phyloP scores from a whole-genome alignment of 2,329 filamentous ascomycete genomes.

The Lachnellula hyalina region DNA sequence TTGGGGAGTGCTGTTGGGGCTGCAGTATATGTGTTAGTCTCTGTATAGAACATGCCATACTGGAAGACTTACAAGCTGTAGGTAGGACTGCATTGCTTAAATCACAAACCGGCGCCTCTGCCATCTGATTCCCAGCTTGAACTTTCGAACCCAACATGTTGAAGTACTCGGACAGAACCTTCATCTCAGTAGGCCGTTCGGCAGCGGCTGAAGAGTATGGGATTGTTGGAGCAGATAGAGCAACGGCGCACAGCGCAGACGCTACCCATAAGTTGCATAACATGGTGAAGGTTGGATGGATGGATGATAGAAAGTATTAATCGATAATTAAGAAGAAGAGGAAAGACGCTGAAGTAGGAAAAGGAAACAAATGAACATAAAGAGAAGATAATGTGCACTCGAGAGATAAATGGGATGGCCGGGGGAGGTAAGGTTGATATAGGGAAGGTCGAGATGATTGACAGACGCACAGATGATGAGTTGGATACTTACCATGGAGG shows the following conservation, averaged over 20 bases:
- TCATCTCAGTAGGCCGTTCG: constrained; percentile 22
- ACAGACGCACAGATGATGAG: constrained; percentile 13
- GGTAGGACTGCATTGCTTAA: constrained; percentile 49
- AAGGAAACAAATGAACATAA: constrained; percentile 9
- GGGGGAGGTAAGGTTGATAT: constrained; percentile 2
- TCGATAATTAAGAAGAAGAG: background rate
- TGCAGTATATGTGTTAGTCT: constrained; percentile 26
- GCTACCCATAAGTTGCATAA: constrained; percentile 43
- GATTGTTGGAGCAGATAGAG: constrained; percentile 30
- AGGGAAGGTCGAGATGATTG: background rate
- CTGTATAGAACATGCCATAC: background rate
- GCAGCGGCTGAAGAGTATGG: constrained; percentile 18
- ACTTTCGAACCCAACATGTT: constrained; percentile 53
- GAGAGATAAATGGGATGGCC: constrained; percentile 5
- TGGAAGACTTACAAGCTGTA: constrained; percentile 37
- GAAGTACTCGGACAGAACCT: constrained; percentile 55
- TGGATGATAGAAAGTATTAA: constrained; percentile 8
- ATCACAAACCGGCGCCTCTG: constrained; percentile 46
- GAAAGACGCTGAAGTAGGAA: background rate
- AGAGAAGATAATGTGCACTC: constrained; percentile 6
- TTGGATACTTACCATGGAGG: constrained; percentile 15
- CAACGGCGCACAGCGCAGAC: constrained; percentile 43
- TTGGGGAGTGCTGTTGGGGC: constrained; percentile 55
- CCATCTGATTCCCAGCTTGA: constrained; percentile 40
- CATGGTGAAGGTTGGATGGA: constrained; percentile 37